phyloP scores from a whole-genome alignment of 768 basidiomycete genomes.

The Termitomyces sp. region DNA sequence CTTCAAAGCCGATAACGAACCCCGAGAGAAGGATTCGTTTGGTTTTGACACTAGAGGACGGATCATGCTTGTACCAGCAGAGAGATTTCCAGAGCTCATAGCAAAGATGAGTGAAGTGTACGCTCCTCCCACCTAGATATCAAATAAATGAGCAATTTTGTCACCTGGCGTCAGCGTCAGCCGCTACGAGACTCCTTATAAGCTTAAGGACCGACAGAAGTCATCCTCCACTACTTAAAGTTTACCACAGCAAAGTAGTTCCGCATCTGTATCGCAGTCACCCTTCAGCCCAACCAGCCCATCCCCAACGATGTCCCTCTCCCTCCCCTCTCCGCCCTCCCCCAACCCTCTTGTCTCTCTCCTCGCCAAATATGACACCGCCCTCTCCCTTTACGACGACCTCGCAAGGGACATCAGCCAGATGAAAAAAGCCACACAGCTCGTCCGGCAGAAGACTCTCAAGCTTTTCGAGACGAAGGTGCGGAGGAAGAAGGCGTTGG shows the following conservation, averaged over 20 bases:
- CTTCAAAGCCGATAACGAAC: slow-evolving; percentile 47
- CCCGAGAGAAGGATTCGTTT: slow-evolving; percentile 64
- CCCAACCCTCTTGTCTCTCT: not conserved
- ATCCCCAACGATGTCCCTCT: not conserved
- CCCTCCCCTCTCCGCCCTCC: not conserved
- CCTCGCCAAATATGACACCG: slow-evolving; percentile 11
- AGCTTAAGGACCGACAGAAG: not conserved
- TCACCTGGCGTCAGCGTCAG: slow-evolving; percentile 1
- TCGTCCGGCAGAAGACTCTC: slow-evolving; percentile 12
- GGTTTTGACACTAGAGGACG: slow-evolving; percentile 70
- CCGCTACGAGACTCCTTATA: not conserved
- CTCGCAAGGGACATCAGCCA: slow-evolving; percentile 10
- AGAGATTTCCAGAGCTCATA: slow-evolving; percentile 41
- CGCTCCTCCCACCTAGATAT: not conserved
- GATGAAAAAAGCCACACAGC: slow-evolving; percentile 7
- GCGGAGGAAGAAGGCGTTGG: slow-evolving; percentile 7
- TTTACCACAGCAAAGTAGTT: not conserved
- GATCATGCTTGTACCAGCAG: slow-evolving; percentile 58
- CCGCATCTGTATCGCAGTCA: not conserved
- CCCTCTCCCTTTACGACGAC: slow-evolving; percentile 10
- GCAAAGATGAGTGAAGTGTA: slow-evolving; percentile 30
- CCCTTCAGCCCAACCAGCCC: not conserved
- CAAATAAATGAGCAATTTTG: not conserved
- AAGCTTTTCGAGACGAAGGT: slow-evolving; percentile 8
- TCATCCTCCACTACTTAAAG: not conserved